Conservation (phyloP, 495 filamentous ascomycete genomes). For the Paragyromitra xinjiangensis region DNA sequence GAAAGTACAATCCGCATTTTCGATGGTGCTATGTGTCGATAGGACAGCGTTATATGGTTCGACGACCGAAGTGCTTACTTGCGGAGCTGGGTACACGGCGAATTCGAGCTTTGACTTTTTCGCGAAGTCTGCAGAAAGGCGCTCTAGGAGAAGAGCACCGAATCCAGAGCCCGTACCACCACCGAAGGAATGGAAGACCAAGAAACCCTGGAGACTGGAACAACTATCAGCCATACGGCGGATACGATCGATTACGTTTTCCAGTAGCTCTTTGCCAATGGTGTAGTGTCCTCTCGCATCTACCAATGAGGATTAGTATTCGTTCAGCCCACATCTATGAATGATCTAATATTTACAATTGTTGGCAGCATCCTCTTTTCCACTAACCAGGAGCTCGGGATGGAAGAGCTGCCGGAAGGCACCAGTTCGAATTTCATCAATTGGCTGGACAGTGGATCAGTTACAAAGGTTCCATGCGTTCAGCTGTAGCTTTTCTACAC, state of each 20-base stretch:
- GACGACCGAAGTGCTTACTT: slow-evolving; percentile 94
- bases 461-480: background rate
- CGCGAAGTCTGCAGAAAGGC: slow-evolving; percentile 95
- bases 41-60: slow-evolving; percentile 99
- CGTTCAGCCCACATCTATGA: background rate
- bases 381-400: slow-evolving; percentile 85
- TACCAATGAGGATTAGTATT: slow-evolving; percentile 33
- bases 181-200: slow-evolving; percentile 99
- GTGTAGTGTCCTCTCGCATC: slow-evolving; percentile 95
- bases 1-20: slow-evolving; percentile 99
- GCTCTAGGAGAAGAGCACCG: slow-evolving; percentile 96
- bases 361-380: slow-evolving; percentile 94
- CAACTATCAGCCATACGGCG: slow-evolving; percentile 96
- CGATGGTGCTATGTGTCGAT: slow-evolving; percentile 97
- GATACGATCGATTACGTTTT: slow-evolving; percentile 95
- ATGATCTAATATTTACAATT: slow-evolving; percentile 65
- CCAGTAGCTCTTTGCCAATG: slow-evolving; percentile 97
- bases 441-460: slow-evolving; percentile 65
- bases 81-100: slow-evolving; percentile 96
- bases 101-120: slow-evolving; percentile 99
- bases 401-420: slow-evolving; percentile 86
- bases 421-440: slow-evolving; percentile 90
- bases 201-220: slow-evolving; percentile 95
- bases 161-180: slow-evolving; percentile 98
- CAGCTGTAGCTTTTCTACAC: background rate